A percentile compares a stretch with the other conserved stretches of the same genome.
phyloP scores from a whole-genome alignment of 352 stramenopile species.

The Globisporangium splendens region DNA sequence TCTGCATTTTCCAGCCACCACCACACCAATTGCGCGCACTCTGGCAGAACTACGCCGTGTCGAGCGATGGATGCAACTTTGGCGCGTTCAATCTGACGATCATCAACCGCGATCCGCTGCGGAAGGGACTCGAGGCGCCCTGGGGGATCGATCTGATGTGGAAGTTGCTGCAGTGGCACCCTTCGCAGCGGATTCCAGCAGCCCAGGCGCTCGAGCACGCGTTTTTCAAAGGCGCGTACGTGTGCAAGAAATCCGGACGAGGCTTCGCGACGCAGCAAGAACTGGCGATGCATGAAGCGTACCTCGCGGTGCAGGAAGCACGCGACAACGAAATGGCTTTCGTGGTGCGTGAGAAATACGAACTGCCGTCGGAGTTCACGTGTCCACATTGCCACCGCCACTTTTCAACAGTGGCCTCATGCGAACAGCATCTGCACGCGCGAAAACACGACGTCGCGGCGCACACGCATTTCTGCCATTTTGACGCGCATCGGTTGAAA shows the following conservation, averaged over 20 bases:
- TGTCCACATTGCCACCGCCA: conserved; percentile 60
- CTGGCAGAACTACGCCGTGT: conserved; percentile 67
- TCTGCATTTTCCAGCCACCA: conserved; percentile 76
- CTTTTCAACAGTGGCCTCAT: conserved; percentile 64
- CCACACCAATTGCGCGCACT: conserved; percentile 47
- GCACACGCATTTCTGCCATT: conserved; percentile 51
- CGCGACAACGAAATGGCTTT: conserved; percentile 49
- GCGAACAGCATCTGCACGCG: conserved; percentile 52
- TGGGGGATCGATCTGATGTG: conserved; percentile 92
- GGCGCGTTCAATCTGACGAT: conserved; percentile 92
- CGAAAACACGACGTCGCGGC: conserved; percentile 29
- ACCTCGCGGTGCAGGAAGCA: conserved; percentile 47
- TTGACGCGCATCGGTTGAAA: conserved; percentile 29
- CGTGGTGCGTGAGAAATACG: conserved; percentile 52
- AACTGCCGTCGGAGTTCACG: conserved; percentile 39
- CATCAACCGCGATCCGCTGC: conserved; percentile 86
- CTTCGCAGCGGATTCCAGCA: conserved; percentile 81
- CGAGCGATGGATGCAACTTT: conserved; percentile 82
- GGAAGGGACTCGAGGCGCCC: conserved; percentile 78
- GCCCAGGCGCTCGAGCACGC: conserved; percentile 77
- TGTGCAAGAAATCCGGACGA: conserved; percentile 53
- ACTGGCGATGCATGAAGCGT: conserved; percentile 55
- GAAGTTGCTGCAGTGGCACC: conserved; percentile 92
- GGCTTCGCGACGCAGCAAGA: conserved; percentile 64
- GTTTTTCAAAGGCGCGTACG: conserved; percentile 84